Evolutionary conservation across 2,329 filamentous ascomycete species (phyloP).

Genomic region (Teratosphaeriaceae sp.): DNA sequence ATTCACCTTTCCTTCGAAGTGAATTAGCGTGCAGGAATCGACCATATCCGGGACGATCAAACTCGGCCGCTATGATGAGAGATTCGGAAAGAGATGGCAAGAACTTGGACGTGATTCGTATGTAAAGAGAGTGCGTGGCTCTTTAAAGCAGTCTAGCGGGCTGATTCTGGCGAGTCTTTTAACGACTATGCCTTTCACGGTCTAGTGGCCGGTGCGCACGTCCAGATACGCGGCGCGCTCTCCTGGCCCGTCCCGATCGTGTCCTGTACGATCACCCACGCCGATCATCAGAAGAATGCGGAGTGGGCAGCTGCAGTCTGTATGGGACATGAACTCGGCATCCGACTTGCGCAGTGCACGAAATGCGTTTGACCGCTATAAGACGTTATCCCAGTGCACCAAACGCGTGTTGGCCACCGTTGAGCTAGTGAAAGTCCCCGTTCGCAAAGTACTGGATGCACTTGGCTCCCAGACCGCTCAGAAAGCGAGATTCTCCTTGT

Average conservation of each 20-base stretch:
- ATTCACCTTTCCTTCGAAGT: too few species aligned
- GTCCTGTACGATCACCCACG: neutral
- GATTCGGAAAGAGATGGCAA: neutral
- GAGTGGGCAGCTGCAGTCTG: neutral
- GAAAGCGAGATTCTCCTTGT: neutral
- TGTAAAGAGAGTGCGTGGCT: conserved; percentile 1
- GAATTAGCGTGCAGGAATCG: too few species aligned
- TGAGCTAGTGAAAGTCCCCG: neutral
- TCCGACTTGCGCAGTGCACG: neutral
- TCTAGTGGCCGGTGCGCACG: neutral
- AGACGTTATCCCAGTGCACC: neutral
- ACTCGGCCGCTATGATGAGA: neutral
- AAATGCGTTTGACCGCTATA: conserved; percentile 1
- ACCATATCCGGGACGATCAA: neutral
- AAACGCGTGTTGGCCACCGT: neutral
- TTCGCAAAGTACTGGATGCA: conserved; percentile 1
- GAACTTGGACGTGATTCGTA: neutral
- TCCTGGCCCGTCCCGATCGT: too few species aligned
- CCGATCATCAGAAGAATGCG: neutral
- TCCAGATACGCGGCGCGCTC: neutral
- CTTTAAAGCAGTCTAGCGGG: conserved; percentile 1
- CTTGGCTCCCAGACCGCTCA: neutral
- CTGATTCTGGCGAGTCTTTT: neutral
- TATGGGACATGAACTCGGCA: neutral
- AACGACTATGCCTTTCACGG: neutral